Conservation (phyloP, 1,284 basidiomycete genomes). For the Sparassis latifolia region DNA sequence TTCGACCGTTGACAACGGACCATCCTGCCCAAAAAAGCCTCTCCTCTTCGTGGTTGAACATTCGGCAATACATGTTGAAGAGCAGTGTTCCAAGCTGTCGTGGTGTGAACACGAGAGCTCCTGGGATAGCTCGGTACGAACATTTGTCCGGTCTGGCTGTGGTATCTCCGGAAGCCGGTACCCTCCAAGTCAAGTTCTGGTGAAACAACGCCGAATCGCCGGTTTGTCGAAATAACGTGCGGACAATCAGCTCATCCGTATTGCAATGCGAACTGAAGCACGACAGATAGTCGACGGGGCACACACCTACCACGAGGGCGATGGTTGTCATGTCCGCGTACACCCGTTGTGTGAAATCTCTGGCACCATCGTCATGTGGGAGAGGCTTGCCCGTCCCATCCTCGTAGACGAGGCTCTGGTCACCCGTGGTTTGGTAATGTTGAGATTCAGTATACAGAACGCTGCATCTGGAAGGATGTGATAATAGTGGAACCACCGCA, state of each 20-base stretch:
- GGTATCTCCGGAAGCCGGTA: constrained; percentile 22
- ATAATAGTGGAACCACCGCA: constrained; percentile 31
- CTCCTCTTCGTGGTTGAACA: constrained; percentile 24
- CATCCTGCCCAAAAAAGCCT: constrained; percentile 5
- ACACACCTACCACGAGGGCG: constrained; percentile 34
- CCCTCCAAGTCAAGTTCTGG: constrained; percentile 40
- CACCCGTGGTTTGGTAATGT: constrained; percentile 15
- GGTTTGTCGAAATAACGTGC: not conserved
- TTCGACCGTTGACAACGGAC: no score
- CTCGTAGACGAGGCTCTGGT: no score
- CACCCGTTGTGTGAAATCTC: constrained; percentile 29
- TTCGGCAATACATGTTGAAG: constrained; percentile 38
- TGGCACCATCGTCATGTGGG: constrained; percentile 14
- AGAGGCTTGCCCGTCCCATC: no score
- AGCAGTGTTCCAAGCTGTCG: constrained; percentile 34
- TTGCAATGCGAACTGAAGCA: constrained; percentile 37
- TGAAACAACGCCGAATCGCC: constrained; percentile 28
- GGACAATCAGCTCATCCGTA: constrained; percentile 31
- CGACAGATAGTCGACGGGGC: constrained; percentile 34
- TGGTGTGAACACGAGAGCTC: constrained; percentile 18
- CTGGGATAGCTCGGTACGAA: constrained; percentile 5
- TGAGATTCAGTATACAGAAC: constrained; percentile 39
- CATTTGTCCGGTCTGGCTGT: not conserved
- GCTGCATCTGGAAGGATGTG: constrained; percentile 15
- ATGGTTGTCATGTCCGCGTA: constrained; percentile 34